Evolutionary conservation across 495 filamentous ascomycete genomes (phyloP).

Genomic region (Neurospora sp.): DNA sequence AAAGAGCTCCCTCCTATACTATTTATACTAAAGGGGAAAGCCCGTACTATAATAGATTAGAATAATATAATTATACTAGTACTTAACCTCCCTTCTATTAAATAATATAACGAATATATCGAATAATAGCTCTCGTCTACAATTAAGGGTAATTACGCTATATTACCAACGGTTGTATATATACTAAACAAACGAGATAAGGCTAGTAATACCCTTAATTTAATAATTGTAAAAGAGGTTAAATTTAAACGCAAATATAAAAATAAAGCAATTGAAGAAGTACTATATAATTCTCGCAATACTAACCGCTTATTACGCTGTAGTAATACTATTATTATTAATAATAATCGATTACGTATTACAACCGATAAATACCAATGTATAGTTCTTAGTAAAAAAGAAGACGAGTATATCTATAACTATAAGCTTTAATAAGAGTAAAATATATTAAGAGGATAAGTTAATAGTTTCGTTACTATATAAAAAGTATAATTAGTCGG

Average conservation of each 20-base stretch:
- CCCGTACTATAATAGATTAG: too few relatives aligned
- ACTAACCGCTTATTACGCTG: background rate
- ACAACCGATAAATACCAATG: background rate
- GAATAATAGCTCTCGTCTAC: too few relatives aligned
- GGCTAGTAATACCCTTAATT: background rate
- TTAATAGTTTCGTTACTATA: background rate
- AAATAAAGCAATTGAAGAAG: background rate
- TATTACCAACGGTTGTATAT: too few relatives aligned
- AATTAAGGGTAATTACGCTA: too few relatives aligned
- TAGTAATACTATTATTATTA: background rate
- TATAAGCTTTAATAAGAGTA: too few relatives aligned
- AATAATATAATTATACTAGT: too few relatives aligned
- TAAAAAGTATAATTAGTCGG: background rate
- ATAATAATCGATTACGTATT: background rate
- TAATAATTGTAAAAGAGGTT: background rate
- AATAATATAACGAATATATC: too few relatives aligned
- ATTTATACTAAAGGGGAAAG: too few relatives aligned
- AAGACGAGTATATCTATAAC: background rate
- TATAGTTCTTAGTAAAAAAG: background rate
- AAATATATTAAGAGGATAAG: background rate
- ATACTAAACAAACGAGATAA: background rate
- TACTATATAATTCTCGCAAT: background rate
- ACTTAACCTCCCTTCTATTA: too few relatives aligned
- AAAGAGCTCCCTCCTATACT: too few relatives aligned
- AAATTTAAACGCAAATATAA: background rate